Evolutionary conservation across 108 stramenopile species (phyloP), one percentile per base, ranked within the genome.

Genomic region (Cylindrotheca closterium): DNA sequence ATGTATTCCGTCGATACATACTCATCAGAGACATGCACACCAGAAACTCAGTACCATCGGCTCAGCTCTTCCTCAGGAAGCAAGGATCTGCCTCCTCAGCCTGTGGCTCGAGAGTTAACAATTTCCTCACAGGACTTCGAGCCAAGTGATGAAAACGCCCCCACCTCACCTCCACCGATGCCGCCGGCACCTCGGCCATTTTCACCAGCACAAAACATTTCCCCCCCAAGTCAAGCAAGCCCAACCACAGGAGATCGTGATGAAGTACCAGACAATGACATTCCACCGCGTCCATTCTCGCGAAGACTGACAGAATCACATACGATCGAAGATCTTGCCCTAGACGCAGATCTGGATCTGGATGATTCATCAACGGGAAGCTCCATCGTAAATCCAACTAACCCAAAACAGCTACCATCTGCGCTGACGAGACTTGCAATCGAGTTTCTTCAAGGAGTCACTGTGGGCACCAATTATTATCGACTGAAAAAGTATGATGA

Each of bases 401-500:
- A 42, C 15, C 10, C 37, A 15, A 7, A 42, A 10, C 15, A 7
- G 7, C 37, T 7, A 10, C 37, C 37, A 42, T 10, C 15, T 7
- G 37, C 37, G 7, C 15, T 42, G 37, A 42, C 15, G 37, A 42
- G 15, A 15, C 7, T 42, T 42, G 37, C 37, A 42, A 42, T 10
- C 7, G 37, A 42, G 37, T 42, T 42, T 42, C 10, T 42, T 15
- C 15, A 7, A 42, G 37, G 37, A 7, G 37, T 42, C 10, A 7
- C 7, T 42, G 37, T 42, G 7, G 37, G 37, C 15, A 42, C 37
- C 7, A 7, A 42, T 42, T 42, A 10, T 15, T 42, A 42, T 59
- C 42, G n/a, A 8, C 15, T 59, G 23, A 25, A 59, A 23, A 59
- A 24, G 18, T 59, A 28, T 28, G 25, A 55, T 4, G 5, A 55